phyloP scores from a whole-genome alignment of 2,329 filamentous ascomycete genomes.

The Sclerotiophoma versabilis region DNA sequence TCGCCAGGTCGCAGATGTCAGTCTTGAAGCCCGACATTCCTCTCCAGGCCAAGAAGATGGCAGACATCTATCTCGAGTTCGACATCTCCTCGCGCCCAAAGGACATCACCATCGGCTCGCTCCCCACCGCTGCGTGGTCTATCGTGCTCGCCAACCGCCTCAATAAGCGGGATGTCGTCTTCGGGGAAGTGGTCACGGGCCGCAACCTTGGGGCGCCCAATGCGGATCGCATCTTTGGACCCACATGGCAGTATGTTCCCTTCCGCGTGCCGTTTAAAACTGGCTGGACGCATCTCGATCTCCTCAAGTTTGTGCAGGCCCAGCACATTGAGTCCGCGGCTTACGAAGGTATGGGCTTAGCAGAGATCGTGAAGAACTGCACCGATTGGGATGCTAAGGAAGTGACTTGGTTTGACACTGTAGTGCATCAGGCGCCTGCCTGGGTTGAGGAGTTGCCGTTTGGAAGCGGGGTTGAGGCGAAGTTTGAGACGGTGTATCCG shows the following conservation, averaged over 20 bases:
- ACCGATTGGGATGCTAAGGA: constrained; percentile 40
- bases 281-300: constrained; percentile 51
- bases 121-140: constrained; percentile 73
- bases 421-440: constrained; percentile 53
- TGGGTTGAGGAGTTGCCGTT: constrained; percentile 65
- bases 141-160: constrained; percentile 66
- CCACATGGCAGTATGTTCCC: constrained; percentile 72
- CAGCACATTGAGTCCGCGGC: constrained; percentile 44
- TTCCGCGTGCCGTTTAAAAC: constrained; percentile 64
- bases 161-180: constrained; percentile 64
- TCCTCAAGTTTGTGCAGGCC: constrained; percentile 46
- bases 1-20: constrained; percentile 62
- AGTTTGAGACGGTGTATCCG: constrained; percentile 66
- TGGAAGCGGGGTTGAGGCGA: constrained; percentile 40
- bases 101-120: constrained; percentile 68
- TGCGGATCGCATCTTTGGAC: constrained; percentile 66
- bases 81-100: constrained; percentile 54
- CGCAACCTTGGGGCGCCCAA: constrained; percentile 65
- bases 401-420: constrained; percentile 46
- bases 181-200: constrained; percentile 71
- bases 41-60: constrained; percentile 36
- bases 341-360: constrained; percentile 49
- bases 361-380: constrained; percentile 45
- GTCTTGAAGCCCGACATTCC: constrained; percentile 45
- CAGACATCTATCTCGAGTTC: constrained; percentile 43